A percentile compares a stretch with the other conserved stretches of the same genome.
phyloP scores from a whole-genome alignment of 331 rosid genomes.

The Ulmus americana region DNA sequence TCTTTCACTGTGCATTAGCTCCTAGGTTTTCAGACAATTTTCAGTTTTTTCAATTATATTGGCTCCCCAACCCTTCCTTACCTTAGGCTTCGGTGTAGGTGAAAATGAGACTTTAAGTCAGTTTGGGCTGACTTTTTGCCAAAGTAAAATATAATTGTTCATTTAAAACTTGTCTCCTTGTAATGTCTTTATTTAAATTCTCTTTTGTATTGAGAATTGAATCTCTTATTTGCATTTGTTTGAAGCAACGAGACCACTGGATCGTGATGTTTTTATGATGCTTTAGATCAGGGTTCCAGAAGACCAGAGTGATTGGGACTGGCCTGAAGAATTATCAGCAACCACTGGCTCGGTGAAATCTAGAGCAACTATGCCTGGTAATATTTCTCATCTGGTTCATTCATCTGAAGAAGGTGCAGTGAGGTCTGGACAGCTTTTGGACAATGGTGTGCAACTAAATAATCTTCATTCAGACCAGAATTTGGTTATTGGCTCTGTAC shows the following conservation, averaged over 20 bases:
- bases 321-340: slow-evolving; percentile 64
- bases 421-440: slow-evolving; percentile 40
- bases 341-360: slow-evolving; percentile 42
- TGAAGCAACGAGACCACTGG: slow-evolving; percentile 64
- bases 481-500: slow-evolving; percentile 32
- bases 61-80: background rate
- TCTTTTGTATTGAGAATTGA: slow-evolving; percentile 45
- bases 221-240: slow-evolving; percentile 52
- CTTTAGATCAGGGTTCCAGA: slow-evolving; percentile 80
- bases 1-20: background rate
- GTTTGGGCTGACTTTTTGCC: background rate
- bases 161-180: slow-evolving; percentile 7
- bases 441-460: slow-evolving; percentile 30
- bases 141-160: background rate
- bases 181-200: slow-evolving; percentile 12
- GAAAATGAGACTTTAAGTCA: background rate
- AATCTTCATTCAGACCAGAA: slow-evolving; percentile 27
- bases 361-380: slow-evolving; percentile 29
- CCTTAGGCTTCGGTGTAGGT: background rate
- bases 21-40: background rate
- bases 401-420: slow-evolving; percentile 36
- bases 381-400: slow-evolving; percentile 28
- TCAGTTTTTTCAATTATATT: background rate
- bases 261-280: slow-evolving; percentile 73
- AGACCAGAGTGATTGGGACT: slow-evolving; percentile 67